phyloP scores from a whole-genome alignment of 1,284 basidiomycete species.

The Cutaneotrichosporon mucoides region DNA sequence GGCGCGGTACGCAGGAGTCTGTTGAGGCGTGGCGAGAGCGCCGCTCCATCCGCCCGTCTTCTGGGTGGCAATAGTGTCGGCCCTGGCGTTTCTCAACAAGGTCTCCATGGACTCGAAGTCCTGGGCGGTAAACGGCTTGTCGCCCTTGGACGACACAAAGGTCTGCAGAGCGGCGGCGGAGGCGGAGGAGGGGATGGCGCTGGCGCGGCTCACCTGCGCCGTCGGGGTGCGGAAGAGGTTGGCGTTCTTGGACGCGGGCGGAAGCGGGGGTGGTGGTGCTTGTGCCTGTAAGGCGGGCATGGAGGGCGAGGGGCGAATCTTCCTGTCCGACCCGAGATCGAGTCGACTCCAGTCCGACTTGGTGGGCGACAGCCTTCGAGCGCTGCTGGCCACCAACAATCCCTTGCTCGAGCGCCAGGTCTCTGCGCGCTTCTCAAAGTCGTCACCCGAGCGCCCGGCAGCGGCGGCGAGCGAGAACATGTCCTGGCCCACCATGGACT shows the following conservation, averaged over 20 bases:
- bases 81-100: conserved; percentile 27
- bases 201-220: not conserved
- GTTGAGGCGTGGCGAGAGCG: conserved; percentile 6
- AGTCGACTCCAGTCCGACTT: conserved; percentile 10
- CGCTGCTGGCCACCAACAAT: not conserved
- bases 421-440: conserved; percentile 29
- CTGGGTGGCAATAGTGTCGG: conserved; percentile 13
- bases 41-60: conserved; percentile 25
- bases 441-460: conserved; percentile 25
- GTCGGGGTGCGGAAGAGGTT: conserved; percentile 4
- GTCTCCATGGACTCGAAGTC: conserved; percentile 35
- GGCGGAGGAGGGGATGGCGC: conserved; percentile 7
- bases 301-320: conserved; percentile 10
- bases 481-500: conserved; percentile 29
- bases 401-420: conserved; percentile 25
- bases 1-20: not conserved
- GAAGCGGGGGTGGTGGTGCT: not conserved
- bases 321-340: not conserved
- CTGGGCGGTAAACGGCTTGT: conserved; percentile 23
- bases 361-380: not conserved
- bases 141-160: conserved; percentile 36
- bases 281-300: conserved; percentile 8
- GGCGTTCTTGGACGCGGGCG: not conserved
- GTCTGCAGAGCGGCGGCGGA: conserved; percentile 28
- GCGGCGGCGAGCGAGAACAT: conserved; percentile 35